Evolutionary conservation across 169 alveolate genomes (phyloP).

Genomic region (Cryptosporidium ubiquitum): DNA sequence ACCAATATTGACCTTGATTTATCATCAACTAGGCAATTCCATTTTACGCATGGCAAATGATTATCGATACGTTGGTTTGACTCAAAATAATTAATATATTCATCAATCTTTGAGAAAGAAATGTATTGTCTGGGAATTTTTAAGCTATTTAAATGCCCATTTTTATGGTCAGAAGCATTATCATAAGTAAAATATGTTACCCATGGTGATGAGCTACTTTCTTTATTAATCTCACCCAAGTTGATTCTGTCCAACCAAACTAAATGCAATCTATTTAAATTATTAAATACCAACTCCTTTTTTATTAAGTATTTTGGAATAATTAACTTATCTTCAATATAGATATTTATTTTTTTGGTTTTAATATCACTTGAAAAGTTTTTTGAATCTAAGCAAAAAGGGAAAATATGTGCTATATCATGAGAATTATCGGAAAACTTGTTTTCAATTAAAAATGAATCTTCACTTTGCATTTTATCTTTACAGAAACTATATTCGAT

Average conservation of each 20-base stretch:
- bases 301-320: constrained; percentile 36
- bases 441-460: not conserved
- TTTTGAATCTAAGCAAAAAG: constrained; percentile 31
- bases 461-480: not conserved
- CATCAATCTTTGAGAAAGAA: not conserved
- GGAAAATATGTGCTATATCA: constrained; percentile 4
- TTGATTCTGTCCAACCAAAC: constrained; percentile 38
- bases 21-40: constrained; percentile 6
- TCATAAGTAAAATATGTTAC: not conserved
- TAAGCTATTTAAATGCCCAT: not conserved
- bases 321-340: constrained; percentile 35
- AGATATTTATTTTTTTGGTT: not conserved
- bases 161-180: not conserved
- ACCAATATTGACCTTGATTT: constrained; percentile 10
- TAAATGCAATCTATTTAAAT: not conserved
- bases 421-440: not conserved
- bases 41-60: constrained; percentile 28
- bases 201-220: not conserved
- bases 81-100: not conserved
- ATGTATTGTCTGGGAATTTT: constrained; percentile 14
- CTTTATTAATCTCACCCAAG: not conserved
- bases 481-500: constrained; percentile 24
- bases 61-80: not conserved
- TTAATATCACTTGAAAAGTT: not conserved
- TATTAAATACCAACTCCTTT: constrained; percentile 19